Conservation (phyloP, 176 grass and related monocot genomes). For the Hordeum marinum region DNA sequence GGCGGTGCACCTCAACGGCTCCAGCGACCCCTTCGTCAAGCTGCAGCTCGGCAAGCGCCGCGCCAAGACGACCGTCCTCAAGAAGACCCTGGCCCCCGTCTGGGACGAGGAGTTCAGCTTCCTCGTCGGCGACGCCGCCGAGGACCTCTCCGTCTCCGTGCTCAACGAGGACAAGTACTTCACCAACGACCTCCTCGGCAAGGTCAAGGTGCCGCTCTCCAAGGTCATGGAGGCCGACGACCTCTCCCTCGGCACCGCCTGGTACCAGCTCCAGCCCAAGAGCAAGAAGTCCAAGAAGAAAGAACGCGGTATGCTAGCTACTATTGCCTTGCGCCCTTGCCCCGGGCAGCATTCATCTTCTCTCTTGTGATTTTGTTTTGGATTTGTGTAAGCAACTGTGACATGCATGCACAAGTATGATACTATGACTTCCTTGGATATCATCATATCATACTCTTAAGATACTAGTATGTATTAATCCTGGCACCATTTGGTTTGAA, state of each 20-base stretch:
- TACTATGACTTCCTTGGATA: neutral
- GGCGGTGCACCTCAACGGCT: constrained; percentile 62
- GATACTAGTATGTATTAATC: neutral
- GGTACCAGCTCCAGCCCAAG: constrained; percentile 93
- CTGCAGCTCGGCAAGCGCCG: constrained; percentile 80
- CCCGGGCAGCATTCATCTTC: neutral
- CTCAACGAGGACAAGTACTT: constrained; percentile 97
- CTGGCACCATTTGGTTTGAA: neutral
- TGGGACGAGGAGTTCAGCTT: constrained; percentile 96
- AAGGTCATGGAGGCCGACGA: constrained; percentile 74
- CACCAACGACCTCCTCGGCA: constrained; percentile 69
- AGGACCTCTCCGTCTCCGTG: constrained; percentile 65
- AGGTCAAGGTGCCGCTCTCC: constrained; percentile 54
- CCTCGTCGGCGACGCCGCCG: constrained; percentile 61
- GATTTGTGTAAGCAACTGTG: neutral
- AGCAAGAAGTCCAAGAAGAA: constrained; percentile 86
- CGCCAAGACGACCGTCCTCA: constrained; percentile 74
- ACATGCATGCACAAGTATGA: neutral
- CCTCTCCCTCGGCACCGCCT: constrained; percentile 65
- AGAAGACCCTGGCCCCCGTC: constrained; percentile 58
- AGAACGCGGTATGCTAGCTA: constrained; percentile 48
- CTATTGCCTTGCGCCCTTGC: too few species aligned
- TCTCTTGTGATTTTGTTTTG: neutral
- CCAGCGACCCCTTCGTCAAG: constrained; percentile 86
- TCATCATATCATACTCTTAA: neutral